Evolutionary conservation across 495 filamentous ascomycete genomes (phyloP).

Genomic region (Aspergillus baeticus): DNA sequence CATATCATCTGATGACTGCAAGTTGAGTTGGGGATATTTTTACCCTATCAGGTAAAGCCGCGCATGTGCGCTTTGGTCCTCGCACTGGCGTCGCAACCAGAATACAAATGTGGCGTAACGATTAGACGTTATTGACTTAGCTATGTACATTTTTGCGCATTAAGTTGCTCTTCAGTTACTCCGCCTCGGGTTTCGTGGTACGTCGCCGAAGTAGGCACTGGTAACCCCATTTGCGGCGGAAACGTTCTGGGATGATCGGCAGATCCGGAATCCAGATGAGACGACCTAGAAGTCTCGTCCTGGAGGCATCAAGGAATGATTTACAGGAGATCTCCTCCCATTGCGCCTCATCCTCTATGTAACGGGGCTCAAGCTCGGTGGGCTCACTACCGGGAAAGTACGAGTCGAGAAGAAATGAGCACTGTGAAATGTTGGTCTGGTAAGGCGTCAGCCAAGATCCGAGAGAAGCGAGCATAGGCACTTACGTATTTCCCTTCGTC

Average conservation of each 20-base stretch:
- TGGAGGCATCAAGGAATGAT: slow-evolving; percentile 75
- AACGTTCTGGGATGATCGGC: slow-evolving; percentile 64
- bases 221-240: slow-evolving; percentile 72
- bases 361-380: slow-evolving; percentile 69
- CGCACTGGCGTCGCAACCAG: background rate
- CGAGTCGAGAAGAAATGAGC: slow-evolving; percentile 86
- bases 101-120: background rate
- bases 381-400: slow-evolving; percentile 60
- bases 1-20: background rate
- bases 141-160: slow-evolving; percentile 3
- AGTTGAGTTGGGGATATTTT: slow-evolving; percentile 13
- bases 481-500: slow-evolving; percentile 85
- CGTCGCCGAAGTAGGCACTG: slow-evolving; percentile 74
- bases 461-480: slow-evolving; percentile 4
- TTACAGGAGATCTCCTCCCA: slow-evolving; percentile 78
- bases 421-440: slow-evolving; percentile 67
- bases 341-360: slow-evolving; percentile 60
- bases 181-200: background rate
- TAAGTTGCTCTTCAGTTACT: background rate
- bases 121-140: background rate
- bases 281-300: slow-evolving; percentile 71
- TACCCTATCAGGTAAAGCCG: slow-evolving; percentile 17
- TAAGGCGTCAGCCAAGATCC: background rate
- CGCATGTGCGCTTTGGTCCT: background rate
- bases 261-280: slow-evolving; percentile 81